Evolutionary conservation across 2,329 filamentous ascomycete species (phyloP), one percentile per base, ranked within the genome.

Genomic region (Cordyceps cateniannulata): DNA sequence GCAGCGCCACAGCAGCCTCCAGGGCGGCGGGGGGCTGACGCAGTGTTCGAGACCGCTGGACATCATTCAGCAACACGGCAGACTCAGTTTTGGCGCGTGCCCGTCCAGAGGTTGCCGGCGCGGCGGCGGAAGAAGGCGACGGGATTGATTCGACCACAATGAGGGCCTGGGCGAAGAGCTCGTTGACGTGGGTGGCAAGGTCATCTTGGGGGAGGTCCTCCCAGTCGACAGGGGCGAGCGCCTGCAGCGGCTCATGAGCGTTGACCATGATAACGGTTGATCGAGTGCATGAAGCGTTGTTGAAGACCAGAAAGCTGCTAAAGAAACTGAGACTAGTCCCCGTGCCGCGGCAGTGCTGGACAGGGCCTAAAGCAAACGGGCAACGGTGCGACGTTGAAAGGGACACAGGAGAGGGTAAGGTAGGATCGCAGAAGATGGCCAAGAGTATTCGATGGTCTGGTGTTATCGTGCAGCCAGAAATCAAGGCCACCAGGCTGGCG

Each of bases 71-170:
- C 64, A 75, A 70, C 70, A 77, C 72, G 60, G 81, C 81, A 12
- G 83, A 80, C 60, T 84, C 80, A 29, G 84, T 81, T 65, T 83
- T 71, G 44, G 50, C 49, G 45, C 85, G 84, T 12, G 79, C 73
- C 6, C 78, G 81, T 65, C 72, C 79, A 62, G 67, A 72, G 62
- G 71, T 77, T 70, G 70, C 73, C 65, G 81, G 73, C 3, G 71
- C 76, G 70, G 64, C 45, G n/a, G 63, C 64, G 18, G 65, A 60
- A 3, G 68, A 63, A 12, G 73, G 67, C 9, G 70, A 70, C 3
- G 91, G 91, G 1, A 96, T 83, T 6, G 91, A 93, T 69, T 93
- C 89, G 67, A 89, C 78, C 60, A 96, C 82, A 20, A 87, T 77
- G 68, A 91, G 87, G 22, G 85, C 85, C 63, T 88, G 81, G 29